Conservation (phyloP, 176 grass and related monocot species). For the bread wheat (Triticum aestivum) region DNA sequence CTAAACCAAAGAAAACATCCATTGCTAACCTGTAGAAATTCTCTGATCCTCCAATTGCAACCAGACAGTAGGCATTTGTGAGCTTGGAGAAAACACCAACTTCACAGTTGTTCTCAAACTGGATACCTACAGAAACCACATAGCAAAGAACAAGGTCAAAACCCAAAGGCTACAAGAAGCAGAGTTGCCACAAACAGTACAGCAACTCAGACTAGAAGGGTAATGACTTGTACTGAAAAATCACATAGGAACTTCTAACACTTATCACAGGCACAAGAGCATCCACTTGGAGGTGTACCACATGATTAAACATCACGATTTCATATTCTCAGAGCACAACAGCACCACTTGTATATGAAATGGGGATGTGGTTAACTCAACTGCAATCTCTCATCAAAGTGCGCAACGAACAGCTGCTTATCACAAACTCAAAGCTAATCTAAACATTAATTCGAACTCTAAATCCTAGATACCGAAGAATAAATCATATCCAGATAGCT, state of each 20-base stretch:
- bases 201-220: not conserved
- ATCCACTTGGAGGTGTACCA: not conserved
- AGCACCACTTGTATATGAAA: not conserved
- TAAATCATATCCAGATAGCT: not conserved
- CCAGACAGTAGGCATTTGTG: slow-evolving; percentile 93
- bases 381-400: not conserved
- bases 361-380: not conserved
- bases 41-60: slow-evolving; percentile 95
- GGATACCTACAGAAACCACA: slow-evolving; percentile 56
- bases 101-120: slow-evolving; percentile 95
- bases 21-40: slow-evolving; percentile 85
- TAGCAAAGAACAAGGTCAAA: not conserved
- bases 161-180: not conserved
- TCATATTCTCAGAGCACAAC: not conserved
- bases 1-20: not conserved
- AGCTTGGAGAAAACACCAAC: slow-evolving; percentile 95
- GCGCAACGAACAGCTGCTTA: not conserved
- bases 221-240: not conserved
- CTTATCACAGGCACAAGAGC: not conserved
- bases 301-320: not conserved
- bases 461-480: not conserved
- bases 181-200: not conserved
- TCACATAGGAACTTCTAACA: not conserved
- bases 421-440: not conserved
- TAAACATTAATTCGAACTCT: not conserved